phyloP scores from a whole-genome alignment of 2,329 filamentous ascomycete species.

The Monilinia fructicola region DNA sequence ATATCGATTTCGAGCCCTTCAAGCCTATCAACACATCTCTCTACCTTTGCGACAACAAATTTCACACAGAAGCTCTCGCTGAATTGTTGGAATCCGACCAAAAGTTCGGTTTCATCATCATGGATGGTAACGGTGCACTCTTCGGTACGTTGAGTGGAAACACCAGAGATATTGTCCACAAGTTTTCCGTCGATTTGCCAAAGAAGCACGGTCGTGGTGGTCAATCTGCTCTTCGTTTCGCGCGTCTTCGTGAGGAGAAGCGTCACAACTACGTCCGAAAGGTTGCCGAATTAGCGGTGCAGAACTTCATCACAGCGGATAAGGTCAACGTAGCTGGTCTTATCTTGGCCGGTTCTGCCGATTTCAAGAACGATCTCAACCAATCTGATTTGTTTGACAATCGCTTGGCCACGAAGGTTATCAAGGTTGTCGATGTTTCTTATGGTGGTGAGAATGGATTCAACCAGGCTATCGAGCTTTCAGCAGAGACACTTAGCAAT shows the following conservation, averaged over 20 bases:
- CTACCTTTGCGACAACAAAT: constrained; percentile 99
- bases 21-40: constrained; percentile 99
- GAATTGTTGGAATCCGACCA: constrained; percentile 98
- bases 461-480: constrained; percentile 97
- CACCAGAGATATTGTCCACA: constrained; percentile 94
- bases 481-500: constrained; percentile 92
- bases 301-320: constrained; percentile 98
- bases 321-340: constrained; percentile 97
- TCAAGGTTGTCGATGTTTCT: constrained; percentile 98
- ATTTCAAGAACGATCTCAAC: constrained; percentile 99
- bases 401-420: constrained; percentile 89
- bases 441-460: constrained; percentile 99
- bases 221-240: constrained; percentile 98
- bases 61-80: constrained; percentile 95
- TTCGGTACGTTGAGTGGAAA: constrained; percentile 97
- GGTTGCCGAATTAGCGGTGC: constrained; percentile 94
- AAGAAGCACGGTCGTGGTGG: constrained; percentile 99
- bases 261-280: constrained; percentile 99
- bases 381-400: constrained; percentile 96
- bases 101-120: constrained; percentile 99
- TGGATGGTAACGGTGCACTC: constrained; percentile 98
- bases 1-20: constrained; percentile 99
- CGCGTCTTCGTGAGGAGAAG: constrained; percentile 98
- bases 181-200: constrained; percentile 96
- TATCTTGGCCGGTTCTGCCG: constrained; percentile 93